Evolutionary conservation across 2,329 filamentous ascomycete species (phyloP), one percentile per base, ranked within the genome.

Genomic region (Alternaria ethzedia): DNA sequence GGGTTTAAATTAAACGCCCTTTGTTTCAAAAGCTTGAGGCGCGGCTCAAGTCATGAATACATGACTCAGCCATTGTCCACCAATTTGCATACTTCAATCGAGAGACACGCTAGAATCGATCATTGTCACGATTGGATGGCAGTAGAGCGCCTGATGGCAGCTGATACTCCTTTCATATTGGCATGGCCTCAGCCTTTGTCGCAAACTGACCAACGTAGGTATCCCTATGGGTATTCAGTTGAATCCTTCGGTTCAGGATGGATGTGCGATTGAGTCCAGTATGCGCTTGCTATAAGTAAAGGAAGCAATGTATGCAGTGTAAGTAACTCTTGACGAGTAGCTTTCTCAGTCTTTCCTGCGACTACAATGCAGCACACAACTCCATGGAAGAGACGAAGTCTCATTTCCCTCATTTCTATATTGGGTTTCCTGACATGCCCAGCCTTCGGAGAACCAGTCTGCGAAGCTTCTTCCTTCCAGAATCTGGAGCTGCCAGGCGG

Each of bases 381-480:
- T 13, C 36, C n/a, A 2, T 30, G 20, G 30, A 10, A 4, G n/a
- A 52, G 23, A 44, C 23, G 15, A 30, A 26, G 5, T 20, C 17
- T 32, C 21, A 6, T 15, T 58, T 36, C 26, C 12, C 8, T 36
- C 20, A 9, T 46, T 10, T 5, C 46, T 46, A 17, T 21, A 47
- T 47, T 61, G 15, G 26, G 20, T 13, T 41, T 50, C 10, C 32
- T 46, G 12, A 17, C n/a, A 15, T 20, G 20, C 12, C 46, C 36
- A 28, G 46, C 36, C 8, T 21, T 23, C 6, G 17, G 45, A 15
- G 32, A 50, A 50, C 8, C 36, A 26, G 23, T 43, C 17, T 65
- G 63, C 45, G 43, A 36, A 23, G 12, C 45, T 13, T 56, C 59
- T 21, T 47, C 59, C 10, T 66, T 66, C 26, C 51, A 57, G 2